Conservation (phyloP, 176 grass and related monocot genomes). For the Triticum turgidum region DNA sequence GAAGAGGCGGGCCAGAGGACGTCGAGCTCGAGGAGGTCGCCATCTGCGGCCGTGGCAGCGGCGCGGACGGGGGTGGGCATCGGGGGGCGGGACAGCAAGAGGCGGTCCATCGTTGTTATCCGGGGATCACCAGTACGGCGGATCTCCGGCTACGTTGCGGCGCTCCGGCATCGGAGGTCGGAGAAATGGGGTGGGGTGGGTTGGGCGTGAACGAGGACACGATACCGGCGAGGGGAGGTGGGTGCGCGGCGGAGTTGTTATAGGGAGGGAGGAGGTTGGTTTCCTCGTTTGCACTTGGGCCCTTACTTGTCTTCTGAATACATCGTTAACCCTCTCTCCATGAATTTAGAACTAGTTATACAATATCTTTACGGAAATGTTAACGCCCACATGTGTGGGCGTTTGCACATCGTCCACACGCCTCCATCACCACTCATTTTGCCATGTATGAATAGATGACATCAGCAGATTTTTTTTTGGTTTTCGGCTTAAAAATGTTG, state of each 20-base stretch:
- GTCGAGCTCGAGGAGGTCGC: slow-evolving; percentile 50
- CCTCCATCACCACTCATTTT: too few relatives aligned
- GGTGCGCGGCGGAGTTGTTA: slow-evolving; percentile 24
- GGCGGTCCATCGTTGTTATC: slow-evolving; percentile 31
- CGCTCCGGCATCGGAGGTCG: slow-evolving; percentile 43
- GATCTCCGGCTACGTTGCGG: slow-evolving; percentile 30
- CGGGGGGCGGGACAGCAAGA: slow-evolving; percentile 39
- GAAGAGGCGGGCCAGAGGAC: slow-evolving; percentile 36
- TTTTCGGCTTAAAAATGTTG: too few relatives aligned
- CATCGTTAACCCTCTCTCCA: not conserved
- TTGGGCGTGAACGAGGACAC: slow-evolving; percentile 25
- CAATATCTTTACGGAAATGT: too few relatives aligned
- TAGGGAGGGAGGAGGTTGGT: slow-evolving; percentile 6
- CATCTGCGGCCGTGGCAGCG: slow-evolving; percentile 10
- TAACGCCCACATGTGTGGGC: too few relatives aligned
- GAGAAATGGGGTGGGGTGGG: not conserved
- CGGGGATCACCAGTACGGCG: slow-evolving; percentile 45
- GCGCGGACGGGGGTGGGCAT: slow-evolving; percentile 18
- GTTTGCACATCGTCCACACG: too few relatives aligned
- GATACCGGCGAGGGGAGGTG: slow-evolving; percentile 23
- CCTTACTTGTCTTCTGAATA: not conserved
- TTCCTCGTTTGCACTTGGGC: not conserved
- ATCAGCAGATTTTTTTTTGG: too few relatives aligned
- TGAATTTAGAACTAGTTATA: too few relatives aligned
- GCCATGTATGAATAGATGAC: too few relatives aligned